Evolutionary conservation across 768 basidiomycete genomes (phyloP).

Genomic region (Auricularia sp.): DNA sequence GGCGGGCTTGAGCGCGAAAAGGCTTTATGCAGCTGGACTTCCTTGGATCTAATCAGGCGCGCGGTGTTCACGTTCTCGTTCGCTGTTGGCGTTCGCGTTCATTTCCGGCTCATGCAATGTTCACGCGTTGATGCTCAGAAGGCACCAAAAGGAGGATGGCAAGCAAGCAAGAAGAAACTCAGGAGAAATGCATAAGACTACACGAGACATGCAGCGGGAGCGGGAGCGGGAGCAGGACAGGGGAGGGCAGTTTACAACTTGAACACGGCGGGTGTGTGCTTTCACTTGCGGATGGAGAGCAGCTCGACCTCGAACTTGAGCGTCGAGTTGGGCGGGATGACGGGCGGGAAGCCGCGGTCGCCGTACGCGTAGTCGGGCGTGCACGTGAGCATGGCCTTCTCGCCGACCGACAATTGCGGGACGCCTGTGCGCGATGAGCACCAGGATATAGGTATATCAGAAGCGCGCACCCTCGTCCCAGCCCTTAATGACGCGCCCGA

Average conservation of each 20-base stretch:
- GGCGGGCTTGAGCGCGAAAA: too few species aligned
- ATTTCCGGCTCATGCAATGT: background rate
- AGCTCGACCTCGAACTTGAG: slow-evolving; percentile 82
- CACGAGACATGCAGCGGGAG: background rate
- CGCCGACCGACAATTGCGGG: slow-evolving; percentile 60
- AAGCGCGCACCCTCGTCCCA: slow-evolving; percentile 73
- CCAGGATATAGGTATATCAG: slow-evolving; percentile 5
- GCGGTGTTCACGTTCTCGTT: too few species aligned
- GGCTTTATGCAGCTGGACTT: too few species aligned
- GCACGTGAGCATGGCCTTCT: slow-evolving; percentile 58
- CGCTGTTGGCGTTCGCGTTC: too few species aligned
- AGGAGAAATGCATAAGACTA: background rate
- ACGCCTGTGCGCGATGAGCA: slow-evolving; percentile 44
- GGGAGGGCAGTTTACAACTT: background rate
- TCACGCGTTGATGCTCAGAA: background rate
- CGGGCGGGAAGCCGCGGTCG: slow-evolving; percentile 43
- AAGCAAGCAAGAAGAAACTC: background rate
- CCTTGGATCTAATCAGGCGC: too few species aligned
- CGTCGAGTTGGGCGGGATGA: slow-evolving; percentile 67
- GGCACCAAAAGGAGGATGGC: background rate
- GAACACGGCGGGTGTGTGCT: background rate
- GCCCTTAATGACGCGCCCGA: slow-evolving; percentile 76
- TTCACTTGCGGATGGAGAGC: slow-evolving; percentile 39
- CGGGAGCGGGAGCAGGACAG: background rate
- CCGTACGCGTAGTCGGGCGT: slow-evolving; percentile 62